phyloP scores from a whole-genome alignment of 2,329 filamentous ascomycete species.

The Scedosporium boydii region DNA sequence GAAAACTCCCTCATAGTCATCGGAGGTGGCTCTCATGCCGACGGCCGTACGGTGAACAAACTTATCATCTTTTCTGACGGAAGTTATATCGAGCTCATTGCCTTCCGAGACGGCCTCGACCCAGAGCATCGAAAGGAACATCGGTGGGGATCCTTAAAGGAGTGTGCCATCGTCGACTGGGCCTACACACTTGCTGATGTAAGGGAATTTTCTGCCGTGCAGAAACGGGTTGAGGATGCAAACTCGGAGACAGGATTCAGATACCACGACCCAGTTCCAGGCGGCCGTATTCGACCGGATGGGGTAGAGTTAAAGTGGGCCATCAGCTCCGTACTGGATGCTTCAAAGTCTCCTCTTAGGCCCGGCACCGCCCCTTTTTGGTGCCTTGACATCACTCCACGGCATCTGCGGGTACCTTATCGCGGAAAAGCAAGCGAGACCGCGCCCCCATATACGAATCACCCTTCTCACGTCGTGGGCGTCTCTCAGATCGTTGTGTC shows the following conservation, averaged over 20 bases:
- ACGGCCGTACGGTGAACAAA: conserved; percentile 50
- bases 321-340: conserved; percentile 18
- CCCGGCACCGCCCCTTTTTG: conserved; percentile 54
- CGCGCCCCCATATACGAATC: not conserved
- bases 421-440: not conserved
- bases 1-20: conserved; percentile 45
- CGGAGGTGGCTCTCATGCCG: conserved; percentile 43
- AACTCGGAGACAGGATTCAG: conserved; percentile 19
- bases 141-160: conserved; percentile 45
- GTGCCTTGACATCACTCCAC: conserved; percentile 52
- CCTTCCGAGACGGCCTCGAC: conserved; percentile 33
- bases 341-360: not conserved
- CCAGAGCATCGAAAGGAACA: conserved; percentile 32
- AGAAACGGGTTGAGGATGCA: conserved; percentile 22
- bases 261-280: conserved; percentile 39
- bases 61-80: conserved; percentile 55
- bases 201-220: conserved; percentile 26
- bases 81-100: conserved; percentile 57
- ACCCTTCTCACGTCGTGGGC: not conserved
- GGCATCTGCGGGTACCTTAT: conserved; percentile 44
- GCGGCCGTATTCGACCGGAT: conserved; percentile 45
- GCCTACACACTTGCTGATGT: conserved; percentile 38
- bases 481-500: not conserved
- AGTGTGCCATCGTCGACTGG: conserved; percentile 49
- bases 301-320: conserved; percentile 50